Evolutionary conservation across 2,329 filamentous ascomycete genomes (phyloP), one percentile per base, ranked within the genome.

Genomic region (Corynespora cassiicola): DNA sequence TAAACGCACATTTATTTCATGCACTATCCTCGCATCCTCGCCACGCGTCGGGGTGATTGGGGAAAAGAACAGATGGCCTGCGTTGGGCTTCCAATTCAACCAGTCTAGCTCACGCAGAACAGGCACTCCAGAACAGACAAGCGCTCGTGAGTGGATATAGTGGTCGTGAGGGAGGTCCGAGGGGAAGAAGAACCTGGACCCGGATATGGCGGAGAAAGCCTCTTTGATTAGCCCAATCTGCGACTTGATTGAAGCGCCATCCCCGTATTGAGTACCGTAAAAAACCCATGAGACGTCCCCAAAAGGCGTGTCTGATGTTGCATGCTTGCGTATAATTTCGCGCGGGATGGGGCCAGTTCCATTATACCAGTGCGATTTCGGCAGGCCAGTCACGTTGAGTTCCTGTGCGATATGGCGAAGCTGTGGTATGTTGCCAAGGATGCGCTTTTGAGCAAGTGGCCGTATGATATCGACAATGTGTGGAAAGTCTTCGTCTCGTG

Each of bases 21-120:
- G 50, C 2, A 54, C 48, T 6, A 47, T 30, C 14, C 43, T 28
- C 3, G 74, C 77, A 40, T 80, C 76, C 8, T 66, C 61, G 3
- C 74, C 77, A 2, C 68, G 66, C 1, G 78, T 74, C 19, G 73
- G 74, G 6, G 71, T 68, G 42, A 81, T 79, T 1, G 78, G 77
- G 5, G 69, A 73, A 63, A 80, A 81, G 64, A 75, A 75, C 5
- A 79, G 48, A 49, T 79, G 76, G 0, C 70, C 69, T 4, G 74
- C 76, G 50, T 80, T 80, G 3, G 76, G 75, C 6, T 74, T 56
- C 77, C 77, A 81, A 54, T 77, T 73, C 4, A 75, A 61, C 72
- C 72, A 75, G 37, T 63, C 60, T 8, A 74, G 56, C 42, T 71
- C 71, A 4, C 57, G 56, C 6, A 63, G 51, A 6, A 52, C 56